These are phyloP conservation scores for Calonectria pauciramosa DNA, from an alignment of 2,329 filamentous ascomycete species.

Conservation along the genomic window DNA sequence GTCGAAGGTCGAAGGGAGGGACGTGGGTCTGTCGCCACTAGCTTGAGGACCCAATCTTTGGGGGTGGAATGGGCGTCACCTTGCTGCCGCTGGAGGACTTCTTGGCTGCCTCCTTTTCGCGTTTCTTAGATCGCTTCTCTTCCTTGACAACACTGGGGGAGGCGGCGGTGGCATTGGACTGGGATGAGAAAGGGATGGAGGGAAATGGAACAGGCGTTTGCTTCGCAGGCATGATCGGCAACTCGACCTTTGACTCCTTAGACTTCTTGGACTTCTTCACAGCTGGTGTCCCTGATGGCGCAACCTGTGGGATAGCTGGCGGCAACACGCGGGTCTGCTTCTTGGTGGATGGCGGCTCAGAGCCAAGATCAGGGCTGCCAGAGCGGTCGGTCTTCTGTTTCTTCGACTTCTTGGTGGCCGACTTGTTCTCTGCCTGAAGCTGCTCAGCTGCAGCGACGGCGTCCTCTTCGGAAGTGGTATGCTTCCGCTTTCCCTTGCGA, in stretches of 20 bases:
- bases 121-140: conserved; percentile 49
- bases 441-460: conserved; percentile 52
- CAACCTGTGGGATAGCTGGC: conserved; percentile 48
- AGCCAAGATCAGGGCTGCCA: conserved; percentile 53
- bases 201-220: conserved; percentile 52
- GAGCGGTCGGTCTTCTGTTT: conserved; percentile 53
- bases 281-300: conserved; percentile 42
- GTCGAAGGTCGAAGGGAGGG: conserved; percentile 15
- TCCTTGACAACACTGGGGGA: conserved; percentile 43
- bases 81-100: conserved; percentile 36
- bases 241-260: conserved; percentile 41
- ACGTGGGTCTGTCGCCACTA: conserved; percentile 31
- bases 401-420: conserved; percentile 57
- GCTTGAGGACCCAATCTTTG: conserved; percentile 36
- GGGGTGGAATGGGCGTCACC: conserved; percentile 46
- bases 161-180: conserved; percentile 38
- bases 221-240: conserved; percentile 31
- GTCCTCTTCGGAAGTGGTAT: conserved; percentile 54
- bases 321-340: conserved; percentile 52
- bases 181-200: conserved; percentile 50
- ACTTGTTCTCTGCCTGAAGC: conserved; percentile 50
- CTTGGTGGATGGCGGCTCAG: conserved; percentile 46
- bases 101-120: conserved; percentile 42
- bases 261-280: conserved; percentile 42
- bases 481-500: conserved; percentile 55